Percentiles rank a stretch among this genome's conserved stretches.
phyloP scores from a whole-genome alignment of 768 basidiomycete species.

The Arthromyces matolae region DNA sequence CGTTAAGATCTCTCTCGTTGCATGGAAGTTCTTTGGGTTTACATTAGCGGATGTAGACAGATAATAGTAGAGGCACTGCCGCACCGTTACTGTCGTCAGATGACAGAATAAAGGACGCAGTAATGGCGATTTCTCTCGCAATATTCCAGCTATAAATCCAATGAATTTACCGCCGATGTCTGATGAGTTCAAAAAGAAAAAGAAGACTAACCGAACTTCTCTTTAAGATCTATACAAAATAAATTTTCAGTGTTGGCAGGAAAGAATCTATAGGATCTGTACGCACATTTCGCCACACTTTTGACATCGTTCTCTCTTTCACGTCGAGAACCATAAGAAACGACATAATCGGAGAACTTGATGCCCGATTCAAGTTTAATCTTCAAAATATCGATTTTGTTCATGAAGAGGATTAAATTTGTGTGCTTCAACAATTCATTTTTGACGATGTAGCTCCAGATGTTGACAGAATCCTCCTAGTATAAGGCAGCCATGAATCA shows the following conservation, averaged over 20 bases:
- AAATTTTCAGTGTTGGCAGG: too few species aligned
- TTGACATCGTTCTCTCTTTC: constrained; percentile 54
- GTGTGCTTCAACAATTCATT: constrained; percentile 70
- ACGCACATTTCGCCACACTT: constrained; percentile 62
- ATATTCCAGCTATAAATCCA: constrained; percentile 33
- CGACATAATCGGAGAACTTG: constrained; percentile 61
- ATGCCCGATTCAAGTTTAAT: constrained; percentile 64
- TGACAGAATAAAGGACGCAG: constrained; percentile 60
- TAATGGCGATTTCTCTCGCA: constrained; percentile 39
- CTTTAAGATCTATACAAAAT: constrained; percentile 32
- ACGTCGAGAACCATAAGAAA: constrained; percentile 63
- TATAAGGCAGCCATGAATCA: not conserved
- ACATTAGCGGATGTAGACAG: too few species aligned
- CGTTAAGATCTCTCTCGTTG: constrained; percentile 50
- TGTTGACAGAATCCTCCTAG: constrained; percentile 72
- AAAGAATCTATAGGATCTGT: too few species aligned
- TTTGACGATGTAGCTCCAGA: constrained; percentile 72
- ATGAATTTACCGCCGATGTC: not conserved
- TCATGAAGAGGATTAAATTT: constrained; percentile 75
- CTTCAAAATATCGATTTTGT: constrained; percentile 76
- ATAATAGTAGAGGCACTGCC: constrained; percentile 19
- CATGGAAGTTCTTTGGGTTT: constrained; percentile 52
- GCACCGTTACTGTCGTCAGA: constrained; percentile 65
- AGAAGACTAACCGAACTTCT: constrained; percentile 40
- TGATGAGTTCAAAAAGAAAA: not conserved